Conservation (phyloP, 2,329 filamentous ascomycete species). For the Fusarium guadeloupense region DNA sequence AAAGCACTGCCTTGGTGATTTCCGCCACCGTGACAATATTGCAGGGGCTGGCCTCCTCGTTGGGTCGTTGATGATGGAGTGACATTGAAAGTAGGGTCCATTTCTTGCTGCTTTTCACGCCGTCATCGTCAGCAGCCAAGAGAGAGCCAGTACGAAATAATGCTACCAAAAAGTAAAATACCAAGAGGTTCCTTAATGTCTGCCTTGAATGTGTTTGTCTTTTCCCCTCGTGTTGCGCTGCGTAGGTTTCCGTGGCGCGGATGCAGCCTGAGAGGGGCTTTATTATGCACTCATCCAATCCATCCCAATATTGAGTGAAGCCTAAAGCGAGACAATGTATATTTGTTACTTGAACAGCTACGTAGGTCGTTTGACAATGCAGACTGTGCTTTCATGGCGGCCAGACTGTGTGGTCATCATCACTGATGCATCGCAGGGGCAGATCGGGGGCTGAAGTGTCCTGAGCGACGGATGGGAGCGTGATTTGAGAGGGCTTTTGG, state of each 20-base stretch:
- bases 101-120: conserved; percentile 28
- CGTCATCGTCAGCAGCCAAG: conserved; percentile 19
- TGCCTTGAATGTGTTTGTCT: background rate
- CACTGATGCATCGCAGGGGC: conserved; percentile 1
- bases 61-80: background rate
- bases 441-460: conserved; percentile 17
- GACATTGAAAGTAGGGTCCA: conserved; percentile 11
- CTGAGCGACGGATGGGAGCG: conserved; percentile 13
- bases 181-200: background rate
- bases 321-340: conserved; percentile 7
- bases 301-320: conserved; percentile 30
- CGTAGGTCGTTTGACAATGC: background rate
- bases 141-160: conserved; percentile 15
- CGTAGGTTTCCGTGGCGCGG: background rate
- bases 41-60: conserved; percentile 23
- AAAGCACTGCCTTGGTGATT: conserved; percentile 29
- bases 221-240: background rate
- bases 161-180: background rate
- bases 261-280: conserved; percentile 3
- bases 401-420: conserved; percentile 3
- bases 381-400: background rate
- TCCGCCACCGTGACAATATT: conserved; percentile 29
- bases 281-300: too few relatives aligned
- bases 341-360: conserved; percentile 8
- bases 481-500: conserved; percentile 27